Conservation (phyloP, 441 rosid genomes). For the Flueggea neowawraea region DNA sequence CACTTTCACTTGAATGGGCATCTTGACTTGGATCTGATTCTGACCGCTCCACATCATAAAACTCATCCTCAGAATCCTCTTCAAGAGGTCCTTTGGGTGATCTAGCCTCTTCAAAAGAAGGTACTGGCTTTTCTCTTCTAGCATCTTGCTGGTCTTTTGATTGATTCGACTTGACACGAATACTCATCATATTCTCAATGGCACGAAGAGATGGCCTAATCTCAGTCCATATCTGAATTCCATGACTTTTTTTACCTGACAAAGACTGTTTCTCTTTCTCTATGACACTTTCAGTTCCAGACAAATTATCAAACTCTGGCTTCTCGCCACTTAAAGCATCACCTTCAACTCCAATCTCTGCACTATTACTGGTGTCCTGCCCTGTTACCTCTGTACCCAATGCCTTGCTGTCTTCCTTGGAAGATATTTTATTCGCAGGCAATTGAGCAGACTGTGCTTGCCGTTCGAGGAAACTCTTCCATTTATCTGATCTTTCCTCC, state of each 20-base stretch:
- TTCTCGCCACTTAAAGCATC: constrained; percentile 32
- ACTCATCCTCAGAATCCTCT: constrained; percentile 96
- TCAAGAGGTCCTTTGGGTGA: constrained; percentile 65
- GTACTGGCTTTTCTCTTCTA: constrained; percentile 36
- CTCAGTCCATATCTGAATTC: constrained; percentile 74
- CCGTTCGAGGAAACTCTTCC: constrained; percentile 77
- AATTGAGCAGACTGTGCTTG: constrained; percentile 51
- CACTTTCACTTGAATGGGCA: constrained; percentile 42
- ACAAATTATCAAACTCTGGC: constrained; percentile 32
- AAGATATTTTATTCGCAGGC: constrained; percentile 33
- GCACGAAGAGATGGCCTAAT: constrained; percentile 68
- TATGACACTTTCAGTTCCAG: constrained; percentile 35
- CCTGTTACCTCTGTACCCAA: constrained; percentile 26
- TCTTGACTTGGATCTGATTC: constrained; percentile 84
- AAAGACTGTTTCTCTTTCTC: constrained; percentile 25
- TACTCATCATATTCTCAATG: constrained; percentile 85
- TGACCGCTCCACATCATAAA: constrained; percentile 93
- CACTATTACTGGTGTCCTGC: constrained; percentile 29
- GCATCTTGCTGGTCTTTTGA: constrained; percentile 43
- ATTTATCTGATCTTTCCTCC: constrained; percentile 98
- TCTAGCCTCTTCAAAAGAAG: constrained; percentile 53
- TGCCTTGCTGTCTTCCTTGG: constrained; percentile 31
- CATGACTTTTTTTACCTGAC: constrained; percentile 39
- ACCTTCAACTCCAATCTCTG: constrained; percentile 36
- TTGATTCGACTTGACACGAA: constrained; percentile 53